Conservation (phyloP, 2,329 filamentous ascomycete genomes). For the Phyllachora maydis region DNA sequence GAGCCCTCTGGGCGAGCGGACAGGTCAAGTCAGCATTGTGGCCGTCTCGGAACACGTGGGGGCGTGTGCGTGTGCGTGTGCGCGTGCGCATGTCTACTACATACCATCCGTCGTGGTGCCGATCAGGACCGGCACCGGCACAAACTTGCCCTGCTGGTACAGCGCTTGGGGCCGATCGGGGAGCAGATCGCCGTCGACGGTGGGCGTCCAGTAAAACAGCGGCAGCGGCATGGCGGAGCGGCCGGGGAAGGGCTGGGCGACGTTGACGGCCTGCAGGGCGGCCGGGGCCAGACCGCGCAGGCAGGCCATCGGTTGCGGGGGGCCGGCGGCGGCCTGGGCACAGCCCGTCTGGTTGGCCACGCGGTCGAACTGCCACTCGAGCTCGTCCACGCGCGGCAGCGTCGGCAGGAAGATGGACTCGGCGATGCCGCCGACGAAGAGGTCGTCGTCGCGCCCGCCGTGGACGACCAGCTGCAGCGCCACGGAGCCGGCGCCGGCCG, state of each 20-base stretch:
- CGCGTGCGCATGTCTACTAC: slow-evolving; percentile 9
- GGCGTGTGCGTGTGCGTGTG: too few relatives aligned
- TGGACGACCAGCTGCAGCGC: slow-evolving; percentile 26
- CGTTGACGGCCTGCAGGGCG: slow-evolving; percentile 19
- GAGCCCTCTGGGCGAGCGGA: slow-evolving; percentile 21
- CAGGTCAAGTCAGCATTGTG: too few relatives aligned
- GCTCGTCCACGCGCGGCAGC: slow-evolving; percentile 19
- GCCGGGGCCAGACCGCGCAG: slow-evolving; percentile 14
- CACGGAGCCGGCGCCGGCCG: slow-evolving; percentile 38
- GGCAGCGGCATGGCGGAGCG: slow-evolving; percentile 11
- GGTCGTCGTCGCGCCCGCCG: slow-evolving; percentile 18
- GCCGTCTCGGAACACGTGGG: too few relatives aligned
- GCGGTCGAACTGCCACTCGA: slow-evolving; percentile 25
- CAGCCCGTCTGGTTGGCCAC: slow-evolving; percentile 16
- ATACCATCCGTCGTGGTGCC: slow-evolving; percentile 21
- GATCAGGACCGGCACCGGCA: slow-evolving; percentile 21
- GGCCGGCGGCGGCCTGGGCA: slow-evolving; percentile 4
- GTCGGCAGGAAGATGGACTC: slow-evolving; percentile 28
- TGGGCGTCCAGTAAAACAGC: slow-evolving; percentile 28
- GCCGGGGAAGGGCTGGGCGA: slow-evolving; percentile 17
- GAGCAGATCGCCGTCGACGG: slow-evolving; percentile 24
- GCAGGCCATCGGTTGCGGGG: slow-evolving; percentile 18
- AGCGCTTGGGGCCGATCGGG: slow-evolving; percentile 18
- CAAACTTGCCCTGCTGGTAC: slow-evolving; percentile 16
- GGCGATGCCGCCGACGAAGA: slow-evolving; percentile 23